Evolutionary conservation across 106 monocot genomes (phyloP), one percentile per base, ranked within the genome.

Genomic region (Platanthera guangdongensis): DNA sequence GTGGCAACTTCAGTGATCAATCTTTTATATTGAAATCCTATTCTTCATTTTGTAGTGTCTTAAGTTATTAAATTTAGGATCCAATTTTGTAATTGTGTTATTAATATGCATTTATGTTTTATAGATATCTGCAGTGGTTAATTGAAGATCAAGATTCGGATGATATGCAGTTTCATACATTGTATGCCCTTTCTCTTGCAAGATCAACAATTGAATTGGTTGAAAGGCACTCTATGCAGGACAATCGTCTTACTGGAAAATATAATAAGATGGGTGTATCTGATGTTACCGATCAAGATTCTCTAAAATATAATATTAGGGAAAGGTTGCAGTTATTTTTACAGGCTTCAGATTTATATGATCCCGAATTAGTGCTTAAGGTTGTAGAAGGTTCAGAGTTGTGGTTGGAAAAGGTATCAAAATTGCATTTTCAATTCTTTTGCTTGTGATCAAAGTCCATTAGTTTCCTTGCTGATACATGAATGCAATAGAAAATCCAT

Each of bases 61-160:
- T 30, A 32, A 39, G 5, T 10, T 65, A 60, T 21, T 65, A 30
- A 47, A 70, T 70, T 47, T 48, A 13, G n/a, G 7, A 47, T 70
- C 47, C 16, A 16, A 47, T 6, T n/a, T 48, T 16, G 14, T 46
- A 70, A 70, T 18, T 70, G 5, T 70, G 70, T 14, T 48, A 52
- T 67, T 16, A 68, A 52, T 16, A 18, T 62, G 57, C 57, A 50
- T 68, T 76, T 3, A 65, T 50, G 32, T 50, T 74, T 76, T 85
- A 39, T 65, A 99, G 99, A 82, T 99, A 94, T 77, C 81, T 99
- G 81, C 94, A 99, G 77, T 99, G 99, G 99, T 85, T 99, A 81
- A 99, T 99, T 85, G 94, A 99, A 80, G 89, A 94, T 76, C 94
- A 99, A 87, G 87, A 81, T 45, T 92, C 80, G 22, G 92, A 99